Conservation (phyloP, 345 rosid genomes). For the Eucalyptus victrix region DNA sequence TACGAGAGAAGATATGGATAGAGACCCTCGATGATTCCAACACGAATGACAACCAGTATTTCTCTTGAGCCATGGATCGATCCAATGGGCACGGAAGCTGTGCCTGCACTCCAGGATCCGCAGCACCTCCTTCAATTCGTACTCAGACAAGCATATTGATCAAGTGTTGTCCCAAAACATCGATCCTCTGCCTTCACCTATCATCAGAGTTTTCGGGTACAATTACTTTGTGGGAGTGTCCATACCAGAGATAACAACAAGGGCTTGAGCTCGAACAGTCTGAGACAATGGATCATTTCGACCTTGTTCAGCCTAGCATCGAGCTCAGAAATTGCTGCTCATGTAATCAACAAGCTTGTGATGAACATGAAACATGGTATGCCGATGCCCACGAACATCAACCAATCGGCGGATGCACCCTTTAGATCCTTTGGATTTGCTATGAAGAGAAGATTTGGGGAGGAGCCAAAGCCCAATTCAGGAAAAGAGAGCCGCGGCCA, state of each 20-base stretch:
- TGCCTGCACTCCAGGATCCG: conserved; percentile 58
- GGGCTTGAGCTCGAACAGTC: background rate
- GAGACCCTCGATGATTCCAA: conserved; percentile 28
- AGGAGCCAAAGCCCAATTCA: too few relatives aligned
- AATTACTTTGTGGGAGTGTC: background rate
- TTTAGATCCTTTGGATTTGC: too few relatives aligned
- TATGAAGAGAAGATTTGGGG: too few relatives aligned
- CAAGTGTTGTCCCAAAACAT: conserved; percentile 35
- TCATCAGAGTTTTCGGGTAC: conserved; percentile 9
- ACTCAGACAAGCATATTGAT: conserved; percentile 42
- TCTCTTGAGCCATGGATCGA: conserved; percentile 47
- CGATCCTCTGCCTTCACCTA: conserved; percentile 39
- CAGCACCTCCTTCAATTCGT: conserved; percentile 34
- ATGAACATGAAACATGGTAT: background rate
- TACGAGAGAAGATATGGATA: background rate
- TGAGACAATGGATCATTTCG: background rate
- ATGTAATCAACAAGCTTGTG: background rate
- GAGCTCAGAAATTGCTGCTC: background rate
- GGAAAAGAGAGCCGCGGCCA: too few relatives aligned
- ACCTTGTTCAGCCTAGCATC: background rate
- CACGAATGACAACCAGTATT: conserved; percentile 53
- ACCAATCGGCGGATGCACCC: too few relatives aligned
- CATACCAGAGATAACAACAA: background rate
- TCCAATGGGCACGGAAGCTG: conserved; percentile 46
- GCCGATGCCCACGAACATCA: background rate